These are phyloP conservation scores for Colletotrichum sp. DNA, from an alignment of 2,329 filamentous ascomycete species.

Conservation along the genomic window DNA sequence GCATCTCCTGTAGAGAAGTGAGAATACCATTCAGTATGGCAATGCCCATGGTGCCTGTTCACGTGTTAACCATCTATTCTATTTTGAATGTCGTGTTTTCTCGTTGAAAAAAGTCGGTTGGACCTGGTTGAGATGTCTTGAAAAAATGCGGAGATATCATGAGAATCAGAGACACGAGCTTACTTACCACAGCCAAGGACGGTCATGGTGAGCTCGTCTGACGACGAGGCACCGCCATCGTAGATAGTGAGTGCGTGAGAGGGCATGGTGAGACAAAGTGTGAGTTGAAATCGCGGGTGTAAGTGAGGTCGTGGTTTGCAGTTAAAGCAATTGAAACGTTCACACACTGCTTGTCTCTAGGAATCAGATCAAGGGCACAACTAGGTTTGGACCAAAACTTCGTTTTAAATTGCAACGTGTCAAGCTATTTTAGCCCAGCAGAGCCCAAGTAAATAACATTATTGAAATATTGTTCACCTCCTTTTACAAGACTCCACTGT, in stretches of 20 bases:
- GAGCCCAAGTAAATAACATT: not conserved
- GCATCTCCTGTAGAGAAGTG: constrained; percentile 64
- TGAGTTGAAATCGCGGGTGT: not conserved
- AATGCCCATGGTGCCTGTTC: constrained; percentile 79
- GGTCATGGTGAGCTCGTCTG: constrained; percentile 70
- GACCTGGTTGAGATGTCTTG: not conserved
- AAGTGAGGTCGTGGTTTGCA: constrained; percentile 1
- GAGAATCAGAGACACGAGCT: not conserved
- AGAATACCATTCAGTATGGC: constrained; percentile 85
- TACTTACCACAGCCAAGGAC: constrained; percentile 81
- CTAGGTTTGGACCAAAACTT: not conserved
- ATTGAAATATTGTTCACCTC: constrained; percentile 11
- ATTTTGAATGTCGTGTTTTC: not conserved
- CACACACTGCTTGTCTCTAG: not conserved
- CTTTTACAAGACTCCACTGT: constrained; percentile 14
- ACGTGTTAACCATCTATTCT: constrained; percentile 1
- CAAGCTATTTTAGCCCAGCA: not conserved
- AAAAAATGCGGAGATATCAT: not conserved
- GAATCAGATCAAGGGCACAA: not conserved
- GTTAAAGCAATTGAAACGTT: not conserved
- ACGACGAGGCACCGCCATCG: constrained; percentile 26
- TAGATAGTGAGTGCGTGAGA: constrained; percentile 32
- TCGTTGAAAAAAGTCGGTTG: not conserved
- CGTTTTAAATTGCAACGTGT: not conserved
- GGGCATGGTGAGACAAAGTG: constrained; percentile 26